A percentile compares a stretch with the other conserved stretches of the same genome.
Evolutionary conservation across 352 stramenopile species (phyloP).

Genomic region (Phytophthora pluvialis): DNA sequence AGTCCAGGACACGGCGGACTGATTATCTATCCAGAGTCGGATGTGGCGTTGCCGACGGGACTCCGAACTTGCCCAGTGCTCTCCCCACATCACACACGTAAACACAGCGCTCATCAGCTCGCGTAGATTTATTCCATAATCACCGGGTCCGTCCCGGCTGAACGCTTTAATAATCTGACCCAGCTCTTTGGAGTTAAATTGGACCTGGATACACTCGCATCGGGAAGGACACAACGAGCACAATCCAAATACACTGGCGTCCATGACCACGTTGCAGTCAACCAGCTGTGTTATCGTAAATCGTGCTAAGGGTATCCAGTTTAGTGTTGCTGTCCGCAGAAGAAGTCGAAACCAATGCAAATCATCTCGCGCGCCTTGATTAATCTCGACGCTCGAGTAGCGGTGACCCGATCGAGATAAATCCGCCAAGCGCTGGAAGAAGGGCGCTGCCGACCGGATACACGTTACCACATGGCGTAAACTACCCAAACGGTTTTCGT

Average conservation of each 20-base stretch:
- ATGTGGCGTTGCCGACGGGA: too few relatives aligned
- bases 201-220: conserved; percentile 8
- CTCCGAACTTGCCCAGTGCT: too few relatives aligned
- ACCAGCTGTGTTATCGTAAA: neutral
- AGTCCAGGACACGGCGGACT: too few relatives aligned
- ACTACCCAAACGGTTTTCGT: too few relatives aligned
- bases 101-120: too few relatives aligned
- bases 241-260: conserved; percentile 4
- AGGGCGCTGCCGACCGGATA: neutral
- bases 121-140: too few relatives aligned
- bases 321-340: neutral
- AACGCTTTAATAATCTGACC: too few relatives aligned
- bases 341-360: neutral
- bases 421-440: conserved; percentile 5
- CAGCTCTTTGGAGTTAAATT: neutral
- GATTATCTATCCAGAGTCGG: too few relatives aligned
- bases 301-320: neutral
- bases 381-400: neutral
- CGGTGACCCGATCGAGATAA: neutral
- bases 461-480: conserved; percentile 13
- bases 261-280: too few relatives aligned
- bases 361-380: neutral
- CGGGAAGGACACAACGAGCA: conserved; percentile 5
- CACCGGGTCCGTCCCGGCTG: too few relatives aligned
- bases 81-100: too few relatives aligned